A percentile compares a stretch with the other conserved stretches of the same genome.
Evolutionary conservation across 2,329 filamentous ascomycete species (phyloP).

Genomic region (Chrysosporium queenslandicum): DNA sequence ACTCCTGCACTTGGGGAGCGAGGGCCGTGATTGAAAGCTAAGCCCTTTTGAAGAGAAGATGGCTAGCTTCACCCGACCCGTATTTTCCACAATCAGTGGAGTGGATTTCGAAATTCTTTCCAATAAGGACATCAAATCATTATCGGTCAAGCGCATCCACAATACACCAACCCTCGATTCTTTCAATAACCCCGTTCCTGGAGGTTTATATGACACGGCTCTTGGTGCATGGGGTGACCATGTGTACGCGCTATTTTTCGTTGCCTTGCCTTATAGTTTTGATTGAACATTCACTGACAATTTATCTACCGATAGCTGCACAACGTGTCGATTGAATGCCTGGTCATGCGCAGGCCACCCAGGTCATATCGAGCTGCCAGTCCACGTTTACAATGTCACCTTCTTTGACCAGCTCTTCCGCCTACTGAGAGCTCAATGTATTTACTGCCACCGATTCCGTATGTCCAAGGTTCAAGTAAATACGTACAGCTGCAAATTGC

Average conservation of each 20-base stretch:
- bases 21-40: neutral
- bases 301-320: slow-evolving; percentile 51
- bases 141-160: slow-evolving; percentile 90
- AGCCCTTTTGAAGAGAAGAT: slow-evolving; percentile 22
- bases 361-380: slow-evolving; percentile 89
- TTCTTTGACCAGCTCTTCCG: slow-evolving; percentile 89
- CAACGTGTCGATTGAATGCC: slow-evolving; percentile 79
- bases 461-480: slow-evolving; percentile 67
- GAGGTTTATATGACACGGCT: slow-evolving; percentile 85
- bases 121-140: slow-evolving; percentile 67
- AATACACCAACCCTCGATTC: slow-evolving; percentile 92
- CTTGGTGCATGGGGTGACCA: slow-evolving; percentile 82
- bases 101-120: slow-evolving; percentile 86
- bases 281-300: neutral
- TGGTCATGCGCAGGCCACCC: slow-evolving; percentile 81
- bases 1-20: neutral
- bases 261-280: slow-evolving; percentile 10
- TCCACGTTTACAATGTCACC: slow-evolving; percentile 89
- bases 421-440: slow-evolving; percentile 75
- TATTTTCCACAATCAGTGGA: slow-evolving; percentile 70
- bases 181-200: slow-evolving; percentile 76
- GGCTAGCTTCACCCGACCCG: slow-evolving; percentile 55
- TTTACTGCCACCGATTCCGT: slow-evolving; percentile 81
- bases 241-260: slow-evolving; percentile 47
- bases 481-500: slow-evolving; percentile 71